Evolutionary conservation across 2,329 filamentous ascomycete genomes (phyloP), one percentile per base, ranked within the genome.

Genomic region (Nannizzia gypsea): DNA sequence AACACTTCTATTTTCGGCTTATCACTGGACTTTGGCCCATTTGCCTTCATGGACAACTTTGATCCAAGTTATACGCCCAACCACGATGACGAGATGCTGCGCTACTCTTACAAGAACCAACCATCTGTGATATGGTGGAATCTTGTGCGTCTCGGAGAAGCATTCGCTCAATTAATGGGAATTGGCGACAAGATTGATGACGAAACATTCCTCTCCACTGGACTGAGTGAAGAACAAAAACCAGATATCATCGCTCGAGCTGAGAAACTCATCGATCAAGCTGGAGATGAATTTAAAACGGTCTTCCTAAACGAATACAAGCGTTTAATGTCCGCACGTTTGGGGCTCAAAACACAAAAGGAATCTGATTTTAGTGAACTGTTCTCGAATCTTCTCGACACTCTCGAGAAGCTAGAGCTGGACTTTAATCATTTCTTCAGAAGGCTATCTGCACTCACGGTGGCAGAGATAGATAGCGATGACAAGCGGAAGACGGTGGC

Each of bases 51-150:
- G 78, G 93, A 99, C 72, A 90, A 91, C 69, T 99, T 97, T 68
- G 92, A 99, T 68, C 92, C 92, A 0, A 78, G 81, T 15, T 99
- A 97, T 72, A 99, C 93, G 0, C 93, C 93, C 0, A 99, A 99
- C 70, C 93, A 99, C 71, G 93, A 99, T 72, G 93, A 99, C 69
- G 81, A 87, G 69, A 81, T 87, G 76, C 78, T 95, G 31, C 83
- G 93, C 54, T 99, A 99, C 72, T 86, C 85, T 65, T 99, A 97
- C 77, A 86, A 86, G 65, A 96, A 96, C 71, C 93, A 99, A 70
- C 91, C 93, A 0, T 91, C 86, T 48, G 88, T 99, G 60, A 93
- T 99, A 69, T 99, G 93, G 93, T 99, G 93, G 93, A 97, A 97
- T 68, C 80, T 97, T 0, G 90, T 96, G 0, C 85, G 93, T 1